Base-by-base conservation (phyloP, 2,329 filamentous ascomycete genomes). In the Penicillium fuscoglaucum region DNA sequence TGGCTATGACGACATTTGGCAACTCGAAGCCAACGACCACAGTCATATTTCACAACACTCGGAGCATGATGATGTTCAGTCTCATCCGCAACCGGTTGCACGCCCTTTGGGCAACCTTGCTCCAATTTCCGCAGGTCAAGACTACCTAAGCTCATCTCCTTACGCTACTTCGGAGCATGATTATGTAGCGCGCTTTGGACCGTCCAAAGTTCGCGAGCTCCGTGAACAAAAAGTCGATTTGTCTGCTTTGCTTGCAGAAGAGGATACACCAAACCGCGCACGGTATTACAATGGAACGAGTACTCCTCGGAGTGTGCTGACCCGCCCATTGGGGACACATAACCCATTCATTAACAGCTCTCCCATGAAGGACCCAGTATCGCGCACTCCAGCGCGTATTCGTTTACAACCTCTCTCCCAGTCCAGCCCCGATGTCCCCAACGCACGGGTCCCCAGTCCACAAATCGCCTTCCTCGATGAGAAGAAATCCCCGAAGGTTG, bases 1-100 rank as follows among this genome's bases (percentile, higher is more conserved):
- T 40, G 77, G 71, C 15, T 76, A 74, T 56, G 76, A 74, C 51
- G 79, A 81, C 53, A 80, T 81, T 29, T 81, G 79, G 79, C 78
- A 80, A 61, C 73, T 76, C 62, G 75, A 79, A 62, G 75, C 76
- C 41, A 68, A 70, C n/a, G 72, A 77, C 49, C 69, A 74, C 43
- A 74, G 70, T 43, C 65, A 71, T 21, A 61, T 68, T 12, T 71
- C 71, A 13, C 66, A 71, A 54, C 66, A 61, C 31, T 68, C 66
- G n/a, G 60, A 63, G 17, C 61, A 71, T 44, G 63, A 68, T 51
- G 56, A 41, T 54, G 43, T 44, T 59, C 66, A 31, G 61, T 59
- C 15, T 61, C 62, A 15, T 54, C 66, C 52, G 65, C 65, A 28
- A 58, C 68, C 40, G 63, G 67, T 28, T 68, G 71, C 33, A 77